These are phyloP conservation scores for Neophaeococcomyces aloes DNA, from an alignment of 2,329 filamentous ascomycete genomes.

Conservation along the genomic window DNA sequence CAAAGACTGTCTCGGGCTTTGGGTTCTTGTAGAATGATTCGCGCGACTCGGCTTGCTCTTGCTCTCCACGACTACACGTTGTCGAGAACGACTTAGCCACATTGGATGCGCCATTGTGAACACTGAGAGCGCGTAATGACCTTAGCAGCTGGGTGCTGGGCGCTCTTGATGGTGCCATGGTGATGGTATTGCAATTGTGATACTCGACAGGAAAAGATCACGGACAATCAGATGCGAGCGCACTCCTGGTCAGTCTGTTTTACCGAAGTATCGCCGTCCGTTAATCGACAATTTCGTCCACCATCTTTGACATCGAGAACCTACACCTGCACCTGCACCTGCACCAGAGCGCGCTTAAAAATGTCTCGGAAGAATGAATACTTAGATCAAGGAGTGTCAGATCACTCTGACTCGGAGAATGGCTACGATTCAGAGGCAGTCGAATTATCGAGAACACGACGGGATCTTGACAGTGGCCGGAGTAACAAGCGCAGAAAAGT, in stretches of 20 bases:
- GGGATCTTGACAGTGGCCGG: conserved; percentile 8
- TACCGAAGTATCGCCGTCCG: too few species aligned
- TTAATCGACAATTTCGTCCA: too few species aligned
- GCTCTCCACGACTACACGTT: neutral
- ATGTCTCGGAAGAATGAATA: conserved; percentile 27
- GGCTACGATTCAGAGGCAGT: conserved; percentile 38
- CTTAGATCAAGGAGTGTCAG: conserved; percentile 29
- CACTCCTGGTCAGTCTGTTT: too few species aligned
- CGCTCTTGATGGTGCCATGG: conserved; percentile 19
- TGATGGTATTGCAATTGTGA: neutral
- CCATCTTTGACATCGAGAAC: too few species aligned
- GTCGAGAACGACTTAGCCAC: conserved; percentile 11
- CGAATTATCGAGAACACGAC: conserved; percentile 29
- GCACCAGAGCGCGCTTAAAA: neutral
- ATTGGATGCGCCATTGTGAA: conserved; percentile 7
- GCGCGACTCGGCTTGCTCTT: conserved; percentile 28
- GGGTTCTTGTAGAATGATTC: conserved; percentile 31
- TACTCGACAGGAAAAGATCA: neutral
- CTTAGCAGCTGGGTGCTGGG: conserved; percentile 18
- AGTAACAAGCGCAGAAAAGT: conserved; percentile 18
- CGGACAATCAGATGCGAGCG: too few species aligned
- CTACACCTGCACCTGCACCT: too few species aligned
- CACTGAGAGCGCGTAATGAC: conserved; percentile 13
- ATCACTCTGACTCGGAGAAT: conserved; percentile 30
- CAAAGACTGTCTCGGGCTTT: conserved; percentile 60